Evolutionary conservation across 257 asterid species (phyloP), one percentile per base, ranked within the genome.

Genomic region (Capsicum chinense): DNA sequence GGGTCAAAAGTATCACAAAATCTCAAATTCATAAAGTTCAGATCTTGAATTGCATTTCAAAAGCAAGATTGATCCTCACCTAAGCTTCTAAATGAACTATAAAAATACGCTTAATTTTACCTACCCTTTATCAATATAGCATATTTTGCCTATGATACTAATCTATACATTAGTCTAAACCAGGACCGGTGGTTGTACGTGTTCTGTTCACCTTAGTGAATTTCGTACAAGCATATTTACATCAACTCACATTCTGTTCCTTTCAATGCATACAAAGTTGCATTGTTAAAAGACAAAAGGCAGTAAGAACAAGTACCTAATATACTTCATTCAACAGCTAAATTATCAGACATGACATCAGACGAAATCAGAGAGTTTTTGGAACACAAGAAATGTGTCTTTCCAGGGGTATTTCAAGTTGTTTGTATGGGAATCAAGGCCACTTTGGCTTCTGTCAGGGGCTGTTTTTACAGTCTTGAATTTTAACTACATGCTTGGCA

Each of bases 371-470:
- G 85, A 50, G 82, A 71, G 68, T 71, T 63, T 84, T 73, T 87
- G 87, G 87, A 26, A 57, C 47, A 85, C 47, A 80, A 33, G 56
- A 84, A 84, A 84, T 15, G 82, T 74, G 11, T 56, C 82, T 0
- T n/a, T 69, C 79, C 54, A 84, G 21, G 59, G 85, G 86, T 88
- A 86, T 69, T 67, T 87, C 44, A 66, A 82, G 82, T 84, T 88
- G 8, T 39, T 82, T 47, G 86, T 82, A 26, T 82, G 89, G 90
- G 90, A 88, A 83, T 88, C 86, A 42, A 84, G 86, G 80, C 86
- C 82, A 1, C 87, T 86, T 17, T 79, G 90, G 85, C 21, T 84
- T 19, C 85, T 88, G 11, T 88, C 89, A 0, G 86, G 87, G 10
- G 86, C 90, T 48, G 86, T 88, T 7, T 84, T 86, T 56, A 9